Base-by-base conservation (phyloP, 208 protist species). In the Wallacemonas collosoma region DNA sequence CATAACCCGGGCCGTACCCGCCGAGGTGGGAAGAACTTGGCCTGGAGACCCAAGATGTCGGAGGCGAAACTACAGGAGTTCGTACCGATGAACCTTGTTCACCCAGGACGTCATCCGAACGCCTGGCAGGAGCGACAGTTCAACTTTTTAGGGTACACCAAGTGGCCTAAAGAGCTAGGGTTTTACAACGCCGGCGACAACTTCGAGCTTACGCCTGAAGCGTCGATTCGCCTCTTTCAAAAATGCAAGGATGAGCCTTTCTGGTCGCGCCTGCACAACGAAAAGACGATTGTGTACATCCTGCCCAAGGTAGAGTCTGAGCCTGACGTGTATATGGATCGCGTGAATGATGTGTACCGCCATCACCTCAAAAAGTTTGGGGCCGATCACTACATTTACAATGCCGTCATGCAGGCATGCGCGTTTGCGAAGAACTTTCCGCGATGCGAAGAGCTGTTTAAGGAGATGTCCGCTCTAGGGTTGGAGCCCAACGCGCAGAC, bases 131-230 rank as follows among this genome's bases (percentile, higher is more conserved):
- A 87, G 73, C 68, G 75, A n/a, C 88, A 97, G 78, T 97, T 95
- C 70, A 73, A 87, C 66, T 62, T 78, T 36, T 79, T 95, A 1
- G 93, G 93, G 4, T 94, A 97, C 83, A 92, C 85, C 5, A 95
- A 86, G 75, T 97, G 93, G 90, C 93, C 93, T 2, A 97, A 97
- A 66, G 89, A 88, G 47, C 70, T 97, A 54, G 93, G 89, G 11
- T 97, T 97, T 66, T 97, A 95, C 81, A 97, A 97, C 68, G 83
- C 85, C 11, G 93, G 93, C 7, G 89, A 95, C 72, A 97, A 95
- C 78, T 97, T 95, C 73, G 93, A 97, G 78, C 60, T 97, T 14
- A 95, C 93, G 0, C 93, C 90, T 2, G 89, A 95, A 69, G 79
- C 87, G 17, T 81, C 85, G 55, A 95, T 87, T 80, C 82, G 90